Evolutionary conservation across 805 yeast species (phyloP).

Genomic region (Jamesozyma gamospora): DNA sequence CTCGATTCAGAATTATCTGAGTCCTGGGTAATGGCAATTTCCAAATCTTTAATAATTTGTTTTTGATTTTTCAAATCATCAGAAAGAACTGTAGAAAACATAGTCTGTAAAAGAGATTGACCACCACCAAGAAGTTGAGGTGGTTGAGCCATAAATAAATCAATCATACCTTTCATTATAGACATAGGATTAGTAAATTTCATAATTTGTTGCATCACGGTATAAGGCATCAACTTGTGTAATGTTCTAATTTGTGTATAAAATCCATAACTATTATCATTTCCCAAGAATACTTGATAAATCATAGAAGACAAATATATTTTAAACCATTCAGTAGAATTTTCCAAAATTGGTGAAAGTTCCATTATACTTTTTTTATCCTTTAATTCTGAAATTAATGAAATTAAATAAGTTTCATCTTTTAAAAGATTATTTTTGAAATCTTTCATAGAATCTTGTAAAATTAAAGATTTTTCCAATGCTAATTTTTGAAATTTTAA

Average conservation of each 20-base stretch:
- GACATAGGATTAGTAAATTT: slow-evolving; percentile 81
- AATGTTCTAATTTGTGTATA: slow-evolving; percentile 60
- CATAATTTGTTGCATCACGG: slow-evolving; percentile 63
- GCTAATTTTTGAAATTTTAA: slow-evolving; percentile 65
- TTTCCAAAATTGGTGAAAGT: slow-evolving; percentile 54
- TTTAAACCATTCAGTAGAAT: slow-evolving; percentile 73
- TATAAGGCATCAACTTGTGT: slow-evolving; percentile 74
- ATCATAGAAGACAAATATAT: slow-evolving; percentile 77
- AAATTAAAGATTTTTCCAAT: slow-evolving; percentile 41
- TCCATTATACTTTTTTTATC: slow-evolving; percentile 41
- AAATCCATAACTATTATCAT: slow-evolving; percentile 70
- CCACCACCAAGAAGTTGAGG: slow-evolving; percentile 36
- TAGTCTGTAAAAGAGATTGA: slow-evolving; percentile 58
- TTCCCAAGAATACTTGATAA: slow-evolving; percentile 70
- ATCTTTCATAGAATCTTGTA: slow-evolving; percentile 48
- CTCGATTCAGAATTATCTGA: slow-evolving; percentile 15
- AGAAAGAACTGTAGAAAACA: slow-evolving; percentile 60
- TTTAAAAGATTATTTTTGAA: slow-evolving; percentile 47
- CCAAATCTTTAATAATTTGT: slow-evolving; percentile 40
- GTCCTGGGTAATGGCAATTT: slow-evolving; percentile 25
- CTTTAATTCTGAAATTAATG: slow-evolving; percentile 59
- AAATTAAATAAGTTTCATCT: slow-evolving; percentile 44
- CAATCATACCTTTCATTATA: slow-evolving; percentile 69
- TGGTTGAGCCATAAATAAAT: slow-evolving; percentile 73
- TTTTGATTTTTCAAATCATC: slow-evolving; percentile 65